Evolutionary conservation across 805 yeast species (phyloP), one percentile per base, ranked within the genome.

Genomic region (Blastobotrys americana): DNA sequence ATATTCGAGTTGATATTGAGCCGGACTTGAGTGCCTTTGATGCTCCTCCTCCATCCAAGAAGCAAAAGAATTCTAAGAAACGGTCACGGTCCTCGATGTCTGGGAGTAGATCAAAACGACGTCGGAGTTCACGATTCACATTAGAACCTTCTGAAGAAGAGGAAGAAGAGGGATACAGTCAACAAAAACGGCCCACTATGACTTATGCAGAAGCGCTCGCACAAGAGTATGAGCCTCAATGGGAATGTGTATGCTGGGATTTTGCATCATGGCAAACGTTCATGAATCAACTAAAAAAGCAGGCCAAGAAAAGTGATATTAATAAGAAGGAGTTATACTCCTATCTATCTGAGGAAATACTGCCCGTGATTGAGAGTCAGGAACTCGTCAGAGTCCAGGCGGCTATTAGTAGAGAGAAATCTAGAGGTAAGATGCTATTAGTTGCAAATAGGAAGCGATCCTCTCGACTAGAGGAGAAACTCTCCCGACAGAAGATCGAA

Each of bases 371-470:
- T 13, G 59, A 55, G 37, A 56, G 56, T 34, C 42, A 55, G 23
- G 65, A 61, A 37, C 49, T 37, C 13, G 48, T 42, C 3, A 46
- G 66, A 22, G 21, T 39, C 19, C 37, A 44, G 16, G 49, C 50
- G 10, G 65, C 65, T 13, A 50, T 37, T 20, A 42, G 47, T 5
- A 53, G 65, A 17, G 55, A 55, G 31, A 43, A 43, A 28, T 55
- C 50, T 20, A 52, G 65, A 15, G 50, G 45, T 13, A 55, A 53
- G 43, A 51, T 52, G 9, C 40, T 56, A 4, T 20, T 57, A 9
- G 54, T 53, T 33, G 64, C 64, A 23, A 60, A 56, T 37, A 50
- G 66, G 3, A 63, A 62, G 48, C 54, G 62, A 22, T 59, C 65
- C 1, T 54, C 63, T 16, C 58, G 67, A 16, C 48, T 62, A 18